Percentiles rank a stretch among this genome's conserved stretches.
These are phyloP conservation scores for barley (Hordeum vulgare) DNA, from an alignment of 176 grass and related monocot species.

Conservation along the genomic window MorexV3_pseudomolecules_assembly NC_058518.1:306926065-306926564, in stretches of 20 bases:
- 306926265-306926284: slow-evolving; percentile 96
- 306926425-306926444: background rate
- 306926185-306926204: slow-evolving; percentile 14
- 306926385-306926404: slow-evolving; percentile 13
- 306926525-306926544: slow-evolving; percentile 70
- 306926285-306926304: slow-evolving; percentile 80
- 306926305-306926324: slow-evolving; percentile 87
- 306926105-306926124: background rate
- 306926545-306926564: slow-evolving; percentile 89
- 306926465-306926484: slow-evolving; percentile 8
- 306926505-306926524: slow-evolving; percentile 24
- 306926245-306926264: slow-evolving; percentile 95
- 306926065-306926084: background rate
- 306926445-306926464: background rate
- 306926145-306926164: background rate
- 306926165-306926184: background rate
- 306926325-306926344: slow-evolving; percentile 19
- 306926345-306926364: background rate
- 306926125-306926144: background rate
- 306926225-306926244: slow-evolving; percentile 82
- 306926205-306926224: slow-evolving; percentile 36
- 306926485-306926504: background rate
- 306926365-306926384: background rate
- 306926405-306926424: background rate
- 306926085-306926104: background rate